A percentile compares a stretch with the other conserved stretches of the same genome.
These are phyloP conservation scores for Podaxis sp. DNA, from an alignment of 768 basidiomycete genomes.

Conservation along the genomic window DNA sequence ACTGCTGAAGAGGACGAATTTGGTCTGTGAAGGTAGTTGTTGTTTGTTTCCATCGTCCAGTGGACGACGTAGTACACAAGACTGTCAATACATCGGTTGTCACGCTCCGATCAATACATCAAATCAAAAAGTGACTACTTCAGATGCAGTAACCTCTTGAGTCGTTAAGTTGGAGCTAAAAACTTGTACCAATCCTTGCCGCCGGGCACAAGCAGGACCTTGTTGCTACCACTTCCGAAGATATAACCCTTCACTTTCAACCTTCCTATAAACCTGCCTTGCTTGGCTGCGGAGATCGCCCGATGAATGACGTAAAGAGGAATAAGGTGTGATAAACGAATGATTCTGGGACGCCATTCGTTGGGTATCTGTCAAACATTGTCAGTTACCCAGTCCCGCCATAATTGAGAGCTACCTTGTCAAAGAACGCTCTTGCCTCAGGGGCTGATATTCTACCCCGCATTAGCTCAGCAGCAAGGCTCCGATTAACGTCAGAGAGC, in stretches of 20 bases:
- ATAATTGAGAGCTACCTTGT: background rate
- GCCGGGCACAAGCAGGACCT: background rate
- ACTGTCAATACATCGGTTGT: background rate
- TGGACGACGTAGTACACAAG: background rate
- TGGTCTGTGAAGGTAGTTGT: slow-evolving; percentile 28
- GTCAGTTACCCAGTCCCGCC: background rate
- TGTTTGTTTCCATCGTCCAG: slow-evolving; percentile 34
- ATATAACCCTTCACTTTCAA: background rate
- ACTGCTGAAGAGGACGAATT: slow-evolving; percentile 56
- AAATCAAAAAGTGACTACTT: background rate
- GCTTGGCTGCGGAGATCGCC: no score
- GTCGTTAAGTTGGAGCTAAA: no score
- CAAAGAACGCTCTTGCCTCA: background rate
- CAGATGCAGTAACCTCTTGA: no score
- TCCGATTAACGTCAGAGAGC: no score
- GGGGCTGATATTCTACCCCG: no score
- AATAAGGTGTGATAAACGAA: background rate
- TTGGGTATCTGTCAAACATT: background rate
- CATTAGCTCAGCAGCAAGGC: no score
- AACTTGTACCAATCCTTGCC: no score
- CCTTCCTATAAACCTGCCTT: background rate
- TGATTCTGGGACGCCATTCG: background rate
- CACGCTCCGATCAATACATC: slow-evolving; percentile 3
- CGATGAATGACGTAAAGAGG: background rate
- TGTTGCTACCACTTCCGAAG: background rate